Evolutionary conservation across 345 rosid genomes (phyloP), one percentile per base, ranked within the genome.

Genomic region (Garcia nutans): DNA sequence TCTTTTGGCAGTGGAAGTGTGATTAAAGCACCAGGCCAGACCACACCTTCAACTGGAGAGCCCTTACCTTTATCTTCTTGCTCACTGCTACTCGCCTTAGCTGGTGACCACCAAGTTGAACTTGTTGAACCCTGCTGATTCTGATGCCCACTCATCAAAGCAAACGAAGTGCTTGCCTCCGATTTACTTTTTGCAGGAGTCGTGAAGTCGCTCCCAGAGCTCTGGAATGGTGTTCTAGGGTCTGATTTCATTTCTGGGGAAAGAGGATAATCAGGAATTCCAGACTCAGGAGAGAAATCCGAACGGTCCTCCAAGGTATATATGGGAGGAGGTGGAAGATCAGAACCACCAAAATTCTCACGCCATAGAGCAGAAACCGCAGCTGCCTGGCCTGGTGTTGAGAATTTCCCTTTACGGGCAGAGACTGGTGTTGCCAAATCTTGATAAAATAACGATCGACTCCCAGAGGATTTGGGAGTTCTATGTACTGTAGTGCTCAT

Each of bases 281-380:
- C 97, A 1, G 95, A 87, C 73, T 93, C 99, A 0, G 96, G 99
- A 33, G 99, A 92, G 73, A 93, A 88, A 82, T 96, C 97, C 0
- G 94, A 83, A 11, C 96, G 94, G 82, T 96, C 99, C 79, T 93
- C 97, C 83, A 96, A 70, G 8, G 98, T 91, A 78, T 80, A 89
- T 84, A 93, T 81, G 5, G 99, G 99, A 76, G 98, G 99, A 0
- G 99, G 98, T 1, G 99, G 99, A 83, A 96, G 97, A 86, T 96
- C 97, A 0, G 97, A 88, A 64, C 89, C 89, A 68, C 92, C 91
- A 6, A 87, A 84, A 84, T 89, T 93, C 72, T 96, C 99, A n/a
- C 93, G 93, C 98, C 99, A 89, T 72, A 92, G 84, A n/a, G 99
- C 91, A 17, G 99, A 96, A 6, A 96, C 99, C 0, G 98, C 99